Percentiles rank a stretch among this genome's conserved stretches.
These are phyloP conservation scores for Oenanthe javanica DNA, from an alignment of 140 eudicot species.

Conservation along the genomic window DNA sequence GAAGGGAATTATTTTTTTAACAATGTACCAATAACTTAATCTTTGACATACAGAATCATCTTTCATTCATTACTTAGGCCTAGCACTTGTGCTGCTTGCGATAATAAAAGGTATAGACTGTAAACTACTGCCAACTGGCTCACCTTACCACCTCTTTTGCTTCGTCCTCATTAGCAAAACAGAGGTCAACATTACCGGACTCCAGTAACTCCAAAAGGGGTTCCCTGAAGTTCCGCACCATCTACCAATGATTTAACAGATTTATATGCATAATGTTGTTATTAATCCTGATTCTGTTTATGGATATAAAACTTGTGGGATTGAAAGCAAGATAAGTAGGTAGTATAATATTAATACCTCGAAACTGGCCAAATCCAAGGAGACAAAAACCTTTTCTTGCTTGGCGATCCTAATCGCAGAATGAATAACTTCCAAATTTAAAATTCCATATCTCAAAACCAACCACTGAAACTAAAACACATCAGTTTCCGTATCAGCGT, in stretches of 20 bases:
- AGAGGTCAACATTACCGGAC: slow-evolving; percentile 88
- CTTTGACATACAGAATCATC: not conserved
- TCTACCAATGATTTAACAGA: slow-evolving; percentile 34
- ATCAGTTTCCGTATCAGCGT: not conserved
- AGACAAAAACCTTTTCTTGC: slow-evolving; percentile 69
- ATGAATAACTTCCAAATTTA: slow-evolving; percentile 64
- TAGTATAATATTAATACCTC: slow-evolving; percentile 48
- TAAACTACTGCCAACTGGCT: slow-evolving; percentile 5
- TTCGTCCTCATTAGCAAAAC: slow-evolving; percentile 99
- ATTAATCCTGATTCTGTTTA: too few relatives aligned
- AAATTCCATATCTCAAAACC: slow-evolving; percentile 72
- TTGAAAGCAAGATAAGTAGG: not conserved
- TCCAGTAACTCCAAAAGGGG: slow-evolving; percentile 74
- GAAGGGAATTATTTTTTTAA: not conserved
- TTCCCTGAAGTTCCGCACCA: slow-evolving; percentile 68
- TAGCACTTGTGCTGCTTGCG: not conserved
- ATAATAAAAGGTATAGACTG: not conserved
- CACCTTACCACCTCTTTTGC: slow-evolving; percentile 84
- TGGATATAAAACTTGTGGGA: not conserved
- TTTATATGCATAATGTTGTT: not conserved
- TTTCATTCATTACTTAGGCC: not conserved
- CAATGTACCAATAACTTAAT: not conserved
- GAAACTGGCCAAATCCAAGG: slow-evolving; percentile 96
- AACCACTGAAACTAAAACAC: slow-evolving; percentile 52
- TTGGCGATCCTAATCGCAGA: slow-evolving; percentile 79